Evolutionary conservation across 2,329 filamentous ascomycete genomes (phyloP), one percentile per base, ranked within the genome.

Genomic region (Epichloe gansuensis): DNA sequence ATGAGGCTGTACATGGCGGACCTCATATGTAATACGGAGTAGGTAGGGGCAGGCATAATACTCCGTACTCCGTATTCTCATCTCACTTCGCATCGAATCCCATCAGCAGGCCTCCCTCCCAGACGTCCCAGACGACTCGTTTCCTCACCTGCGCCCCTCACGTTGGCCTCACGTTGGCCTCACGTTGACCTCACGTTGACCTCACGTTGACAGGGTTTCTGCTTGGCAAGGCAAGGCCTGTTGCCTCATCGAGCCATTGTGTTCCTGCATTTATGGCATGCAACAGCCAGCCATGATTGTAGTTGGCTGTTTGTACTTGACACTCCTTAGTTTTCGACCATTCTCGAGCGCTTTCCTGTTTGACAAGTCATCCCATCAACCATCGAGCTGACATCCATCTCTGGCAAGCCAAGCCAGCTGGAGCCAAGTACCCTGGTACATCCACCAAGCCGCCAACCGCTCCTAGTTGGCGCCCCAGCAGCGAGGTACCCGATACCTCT

Each of bases 261-360:
- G 56, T 58, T 59, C 57, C 59, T 62, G 61, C 61, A 63, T 63
- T 57, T 57, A 61, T 61, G 56, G 53, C 46, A 43, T 57, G 53
- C 55, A 42, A 13, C 25, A 17, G 39, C 52, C 45, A 46, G 47
- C 42, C 47, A 41, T 42, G 25, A n/a, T 31, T 41, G 17, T 42
- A 5, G 31, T 13, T 36, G 31, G 35, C 35, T 36, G 45, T 48
- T 42, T 6, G 40, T 2, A 7, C 12, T 23, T 15, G 39, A 11
- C 7, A 13, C 21, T 41, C 31, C 43, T 11, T 15, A 41, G 36
- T 47, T 15, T 21, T 41, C 25, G 27, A 45, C 12, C 27, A 17
- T 45, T 50, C 4, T 44, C 40, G 42, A 35, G n/a, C 34, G 31
- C 27, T 49, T 15, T 17, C 42, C 21, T 43, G 39, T 36, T 17